A percentile compares a stretch with the other conserved stretches of the same genome.
Conservation (phyloP, 2,329 filamentous ascomycete genomes). For the Corynespora cassiicola region DNA sequence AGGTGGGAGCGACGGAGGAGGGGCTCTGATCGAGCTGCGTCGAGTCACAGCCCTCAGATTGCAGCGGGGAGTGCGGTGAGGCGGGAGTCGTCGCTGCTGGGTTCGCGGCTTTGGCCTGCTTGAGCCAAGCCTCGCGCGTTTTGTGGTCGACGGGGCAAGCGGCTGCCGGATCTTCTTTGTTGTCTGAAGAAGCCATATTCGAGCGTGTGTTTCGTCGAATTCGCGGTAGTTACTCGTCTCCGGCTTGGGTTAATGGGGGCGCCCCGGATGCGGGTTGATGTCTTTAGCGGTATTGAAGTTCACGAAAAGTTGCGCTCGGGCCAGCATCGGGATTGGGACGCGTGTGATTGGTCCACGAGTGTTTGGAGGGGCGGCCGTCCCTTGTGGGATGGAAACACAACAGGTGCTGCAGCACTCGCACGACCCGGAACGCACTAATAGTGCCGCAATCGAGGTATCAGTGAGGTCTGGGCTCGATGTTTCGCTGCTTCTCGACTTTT, state of each 20-base stretch:
- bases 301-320: constrained; percentile 31
- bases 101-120: constrained; percentile 63
- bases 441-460: no score
- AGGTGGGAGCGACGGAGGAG: constrained; percentile 23
- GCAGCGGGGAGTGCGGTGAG: constrained; percentile 32
- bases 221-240: background rate
- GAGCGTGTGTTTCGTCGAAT: background rate
- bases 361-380: no score
- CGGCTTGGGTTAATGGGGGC: constrained; percentile 2
- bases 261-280: no score
- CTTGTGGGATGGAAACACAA: no score
- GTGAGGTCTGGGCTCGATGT: background rate
- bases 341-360: constrained; percentile 23
- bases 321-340: constrained; percentile 16
- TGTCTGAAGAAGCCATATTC: no score
- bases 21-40: constrained; percentile 40
- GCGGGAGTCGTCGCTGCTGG: constrained; percentile 20
- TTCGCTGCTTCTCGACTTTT: no score
- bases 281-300: constrained; percentile 27
- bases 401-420: no score
- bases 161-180: constrained; percentile 41
- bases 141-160: constrained; percentile 89
- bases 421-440: no score
- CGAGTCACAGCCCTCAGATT: constrained; percentile 45
- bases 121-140: constrained; percentile 85